Evolutionary conservation across 2,329 filamentous ascomycete genomes (phyloP).

Genomic region (Penicillium digitatum): DNA sequence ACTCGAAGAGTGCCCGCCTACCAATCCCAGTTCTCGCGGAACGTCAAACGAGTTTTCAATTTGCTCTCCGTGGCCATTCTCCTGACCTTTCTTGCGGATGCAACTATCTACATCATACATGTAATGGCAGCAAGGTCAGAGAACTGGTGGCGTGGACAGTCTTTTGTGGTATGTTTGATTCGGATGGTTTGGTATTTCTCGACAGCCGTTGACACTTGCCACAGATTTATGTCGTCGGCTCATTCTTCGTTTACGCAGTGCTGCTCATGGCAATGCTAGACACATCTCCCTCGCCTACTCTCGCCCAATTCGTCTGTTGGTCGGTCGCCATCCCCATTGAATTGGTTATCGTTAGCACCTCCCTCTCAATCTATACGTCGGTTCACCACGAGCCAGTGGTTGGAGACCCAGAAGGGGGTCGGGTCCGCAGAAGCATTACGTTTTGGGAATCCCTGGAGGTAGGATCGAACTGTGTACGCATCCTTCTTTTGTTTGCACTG

Average conservation of each 20-base stretch:
- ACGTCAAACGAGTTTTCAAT: constrained; percentile 68
- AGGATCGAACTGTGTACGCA: constrained; percentile 61
- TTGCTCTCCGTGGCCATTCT: constrained; percentile 69
- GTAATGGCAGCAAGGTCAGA: constrained; percentile 62
- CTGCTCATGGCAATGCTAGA: constrained; percentile 84
- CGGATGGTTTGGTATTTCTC: background rate
- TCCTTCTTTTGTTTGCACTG: constrained; percentile 62
- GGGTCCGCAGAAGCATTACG: constrained; percentile 40
- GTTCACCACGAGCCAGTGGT: constrained; percentile 61
- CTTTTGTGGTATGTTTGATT: constrained; percentile 60
- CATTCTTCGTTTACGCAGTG: constrained; percentile 82
- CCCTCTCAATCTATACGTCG: constrained; percentile 63
- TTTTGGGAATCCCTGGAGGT: constrained; percentile 42
- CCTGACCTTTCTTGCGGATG: constrained; percentile 71
- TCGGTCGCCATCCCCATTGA: constrained; percentile 68
- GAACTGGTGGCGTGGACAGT: constrained; percentile 79
- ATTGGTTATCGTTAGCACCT: constrained; percentile 64
- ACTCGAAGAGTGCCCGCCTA: constrained; percentile 48
- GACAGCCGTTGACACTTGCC: constrained; percentile 14
- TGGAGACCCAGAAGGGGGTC: constrained; percentile 46
- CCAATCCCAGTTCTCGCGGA: constrained; percentile 57
- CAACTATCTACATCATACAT: constrained; percentile 68
- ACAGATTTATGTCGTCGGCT: constrained; percentile 79
- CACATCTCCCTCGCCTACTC: constrained; percentile 72
- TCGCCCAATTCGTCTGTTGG: constrained; percentile 79